A percentile compares a stretch with the other conserved stretches of the same genome.
Evolutionary conservation across 2,329 filamentous ascomycete species (phyloP).

Genomic region (Chaetomium strumarium): DNA sequence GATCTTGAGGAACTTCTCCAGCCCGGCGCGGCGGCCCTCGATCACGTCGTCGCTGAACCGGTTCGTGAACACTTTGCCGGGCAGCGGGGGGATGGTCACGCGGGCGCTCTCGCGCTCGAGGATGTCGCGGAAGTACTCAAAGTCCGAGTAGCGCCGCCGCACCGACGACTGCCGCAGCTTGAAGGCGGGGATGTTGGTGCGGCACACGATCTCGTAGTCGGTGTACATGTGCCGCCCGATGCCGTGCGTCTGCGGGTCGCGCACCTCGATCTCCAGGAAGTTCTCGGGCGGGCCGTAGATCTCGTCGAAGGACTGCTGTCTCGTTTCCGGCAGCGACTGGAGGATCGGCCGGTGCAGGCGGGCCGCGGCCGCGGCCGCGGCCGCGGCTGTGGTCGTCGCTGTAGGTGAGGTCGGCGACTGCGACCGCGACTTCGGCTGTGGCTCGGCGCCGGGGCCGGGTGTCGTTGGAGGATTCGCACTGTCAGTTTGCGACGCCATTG

Average conservation of each 20-base stretch:
- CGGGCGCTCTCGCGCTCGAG: conserved; percentile 90
- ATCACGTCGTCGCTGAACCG: conserved; percentile 98
- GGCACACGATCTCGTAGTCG: conserved; percentile 95
- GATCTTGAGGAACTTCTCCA: conserved; percentile 95
- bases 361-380: conserved; percentile 28
- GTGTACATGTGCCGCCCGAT: conserved; percentile 97
- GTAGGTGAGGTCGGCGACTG: conserved; percentile 23
- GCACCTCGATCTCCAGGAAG: conserved; percentile 96
- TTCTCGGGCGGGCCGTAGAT: conserved; percentile 98
- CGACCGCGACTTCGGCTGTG: conserved; percentile 1
- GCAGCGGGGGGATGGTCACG: conserved; percentile 91
- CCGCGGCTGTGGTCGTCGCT: conserved; percentile 11
- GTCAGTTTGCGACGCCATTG: conserved; percentile 36
- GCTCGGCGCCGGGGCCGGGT: conserved; percentile 13
- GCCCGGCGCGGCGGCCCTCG: conserved; percentile 81
- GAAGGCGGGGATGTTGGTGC: conserved; percentile 98
- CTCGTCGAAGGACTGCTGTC: conserved; percentile 95
- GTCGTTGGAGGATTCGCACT: conserved; percentile 22
- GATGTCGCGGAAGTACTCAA: conserved; percentile 98
- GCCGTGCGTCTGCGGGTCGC: conserved; percentile 89
- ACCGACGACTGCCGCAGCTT: conserved; percentile 87
- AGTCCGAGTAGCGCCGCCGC: conserved; percentile 91
- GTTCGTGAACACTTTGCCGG: conserved; percentile 97
- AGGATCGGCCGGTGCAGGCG: conserved; percentile 49
- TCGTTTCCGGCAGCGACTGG: conserved; percentile 64